These are phyloP conservation scores for Stemphylium beticola DNA, from an alignment of 2,329 filamentous ascomycete genomes.

Conservation along the genomic window DNA sequence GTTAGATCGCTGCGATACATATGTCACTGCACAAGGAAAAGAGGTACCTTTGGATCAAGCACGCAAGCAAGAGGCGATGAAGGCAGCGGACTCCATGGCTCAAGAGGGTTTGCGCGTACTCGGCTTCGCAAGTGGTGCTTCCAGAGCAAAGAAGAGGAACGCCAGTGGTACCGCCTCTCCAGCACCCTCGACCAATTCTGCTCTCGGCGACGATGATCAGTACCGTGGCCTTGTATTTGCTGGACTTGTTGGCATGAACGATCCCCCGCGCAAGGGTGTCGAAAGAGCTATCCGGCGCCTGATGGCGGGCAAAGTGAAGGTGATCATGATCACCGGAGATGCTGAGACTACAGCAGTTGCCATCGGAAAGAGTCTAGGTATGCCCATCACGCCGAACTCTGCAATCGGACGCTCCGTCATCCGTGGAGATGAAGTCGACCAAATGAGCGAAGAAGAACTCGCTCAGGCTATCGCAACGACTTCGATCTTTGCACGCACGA, in stretches of 20 bases:
- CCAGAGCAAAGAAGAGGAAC: slow-evolving; percentile 38
- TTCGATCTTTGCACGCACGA: slow-evolving; percentile 94
- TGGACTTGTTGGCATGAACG: slow-evolving; percentile 94
- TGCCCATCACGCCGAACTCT: slow-evolving; percentile 74
- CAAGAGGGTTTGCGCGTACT: slow-evolving; percentile 87
- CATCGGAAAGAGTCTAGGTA: slow-evolving; percentile 93
- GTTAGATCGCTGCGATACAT: slow-evolving; percentile 86
- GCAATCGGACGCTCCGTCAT: slow-evolving; percentile 73
- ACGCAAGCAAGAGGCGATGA: slow-evolving; percentile 73
- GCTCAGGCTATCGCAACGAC: slow-evolving; percentile 84
- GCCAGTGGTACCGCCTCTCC: slow-evolving; percentile 43
- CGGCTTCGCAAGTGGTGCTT: slow-evolving; percentile 86
- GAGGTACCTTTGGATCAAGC: slow-evolving; percentile 84
- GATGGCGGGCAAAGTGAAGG: slow-evolving; percentile 92
- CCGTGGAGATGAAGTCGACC: slow-evolving; percentile 88
- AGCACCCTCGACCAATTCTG: slow-evolving; percentile 27
- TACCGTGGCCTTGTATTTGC: slow-evolving; percentile 88
- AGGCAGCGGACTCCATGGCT: slow-evolving; percentile 86
- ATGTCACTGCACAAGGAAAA: slow-evolving; percentile 82
- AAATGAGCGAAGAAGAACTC: slow-evolving; percentile 85
- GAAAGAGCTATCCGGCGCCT: slow-evolving; percentile 85
- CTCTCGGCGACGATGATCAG: slow-evolving; percentile 67
- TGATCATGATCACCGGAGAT: slow-evolving; percentile 99
- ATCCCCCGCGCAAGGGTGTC: slow-evolving; percentile 90
- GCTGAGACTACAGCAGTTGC: slow-evolving; percentile 93